A percentile compares a stretch with the other conserved stretches of the same genome.
Conservation (phyloP, 139 green algal genomes). For the Auxenochlorella pyrenoidosa region DNA sequence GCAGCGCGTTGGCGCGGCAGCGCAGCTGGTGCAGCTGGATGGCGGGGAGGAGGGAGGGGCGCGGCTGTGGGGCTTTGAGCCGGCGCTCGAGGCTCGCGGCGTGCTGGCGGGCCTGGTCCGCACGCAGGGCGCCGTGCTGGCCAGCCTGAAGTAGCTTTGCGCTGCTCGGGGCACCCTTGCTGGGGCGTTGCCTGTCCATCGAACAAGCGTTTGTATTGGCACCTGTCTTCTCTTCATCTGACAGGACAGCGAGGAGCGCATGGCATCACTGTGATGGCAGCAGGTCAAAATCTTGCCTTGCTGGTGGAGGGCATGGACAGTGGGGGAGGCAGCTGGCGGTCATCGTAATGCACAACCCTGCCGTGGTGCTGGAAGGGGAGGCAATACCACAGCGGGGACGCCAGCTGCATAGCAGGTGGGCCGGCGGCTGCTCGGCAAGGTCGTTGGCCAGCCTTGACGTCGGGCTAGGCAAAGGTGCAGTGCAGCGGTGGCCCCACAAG, state of each 20-base stretch:
- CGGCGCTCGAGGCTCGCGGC: background rate
- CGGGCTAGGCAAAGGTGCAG: background rate
- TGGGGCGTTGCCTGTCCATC: too few relatives aligned
- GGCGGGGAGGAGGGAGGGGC: background rate
- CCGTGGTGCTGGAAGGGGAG: too few relatives aligned
- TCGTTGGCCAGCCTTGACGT: background rate
- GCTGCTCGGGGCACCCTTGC: background rate
- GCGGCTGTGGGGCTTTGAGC: conserved; percentile 38
- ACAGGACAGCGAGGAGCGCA: too few relatives aligned
- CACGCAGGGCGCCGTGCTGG: conserved; percentile 18
- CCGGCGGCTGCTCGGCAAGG: background rate
- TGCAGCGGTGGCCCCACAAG: background rate
- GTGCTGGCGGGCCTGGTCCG: conserved; percentile 19
- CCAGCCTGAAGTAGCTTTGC: background rate
- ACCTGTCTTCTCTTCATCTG: too few relatives aligned
- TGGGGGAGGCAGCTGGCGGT: background rate
- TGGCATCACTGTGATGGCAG: too few relatives aligned
- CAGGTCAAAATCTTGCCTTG: too few relatives aligned
- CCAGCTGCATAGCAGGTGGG: background rate
- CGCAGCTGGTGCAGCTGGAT: background rate
- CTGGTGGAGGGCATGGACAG: too few relatives aligned
- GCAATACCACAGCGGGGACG: background rate
- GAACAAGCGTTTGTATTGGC: too few relatives aligned
- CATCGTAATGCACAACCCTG: background rate
- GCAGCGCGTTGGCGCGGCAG: background rate